phyloP scores from a whole-genome alignment of 176 grass and related monocot genomes.

The Typha latifolia region DNA sequence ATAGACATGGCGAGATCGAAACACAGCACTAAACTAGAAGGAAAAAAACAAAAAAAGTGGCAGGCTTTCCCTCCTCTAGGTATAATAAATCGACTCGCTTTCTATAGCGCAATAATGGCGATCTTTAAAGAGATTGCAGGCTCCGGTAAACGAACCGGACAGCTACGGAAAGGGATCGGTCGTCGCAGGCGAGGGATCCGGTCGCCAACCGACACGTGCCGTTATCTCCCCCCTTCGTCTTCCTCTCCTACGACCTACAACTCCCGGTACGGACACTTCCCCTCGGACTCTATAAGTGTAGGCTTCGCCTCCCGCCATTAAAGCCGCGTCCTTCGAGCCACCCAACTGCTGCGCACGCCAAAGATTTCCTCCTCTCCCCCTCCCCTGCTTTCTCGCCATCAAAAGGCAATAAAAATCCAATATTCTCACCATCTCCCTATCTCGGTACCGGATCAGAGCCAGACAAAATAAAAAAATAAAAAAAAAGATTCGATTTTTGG shows the following conservation, averaged over 20 bases:
- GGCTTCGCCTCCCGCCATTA: slow-evolving; percentile 8
- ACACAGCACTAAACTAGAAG: no score
- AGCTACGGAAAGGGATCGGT: slow-evolving; percentile 20
- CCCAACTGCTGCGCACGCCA: background rate
- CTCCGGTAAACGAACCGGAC: slow-evolving; percentile 10
- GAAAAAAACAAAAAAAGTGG: no score
- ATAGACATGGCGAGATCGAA: no score
- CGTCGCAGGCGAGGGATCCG: slow-evolving; percentile 5
- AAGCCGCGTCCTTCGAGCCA: slow-evolving; percentile 20
- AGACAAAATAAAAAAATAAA: no score
- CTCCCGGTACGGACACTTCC: no score
- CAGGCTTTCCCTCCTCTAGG: no score
- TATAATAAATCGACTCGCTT: no score
- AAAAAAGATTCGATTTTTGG: no score
- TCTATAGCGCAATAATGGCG: slow-evolving; percentile 8
- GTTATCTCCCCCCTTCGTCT: background rate
- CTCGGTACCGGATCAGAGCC: background rate
- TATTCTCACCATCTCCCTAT: background rate
- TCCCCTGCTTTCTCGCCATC: no score
- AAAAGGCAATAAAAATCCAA: background rate
- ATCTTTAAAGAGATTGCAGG: slow-evolving; percentile 8
- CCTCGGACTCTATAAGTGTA: background rate
- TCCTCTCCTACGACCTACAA: no score
- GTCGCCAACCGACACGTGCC: background rate
- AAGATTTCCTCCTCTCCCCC: slow-evolving; percentile 5